These are phyloP conservation scores for Fusarium redolens DNA, from an alignment of 2,329 filamentous ascomycete genomes.

Conservation along the genomic window DNA sequence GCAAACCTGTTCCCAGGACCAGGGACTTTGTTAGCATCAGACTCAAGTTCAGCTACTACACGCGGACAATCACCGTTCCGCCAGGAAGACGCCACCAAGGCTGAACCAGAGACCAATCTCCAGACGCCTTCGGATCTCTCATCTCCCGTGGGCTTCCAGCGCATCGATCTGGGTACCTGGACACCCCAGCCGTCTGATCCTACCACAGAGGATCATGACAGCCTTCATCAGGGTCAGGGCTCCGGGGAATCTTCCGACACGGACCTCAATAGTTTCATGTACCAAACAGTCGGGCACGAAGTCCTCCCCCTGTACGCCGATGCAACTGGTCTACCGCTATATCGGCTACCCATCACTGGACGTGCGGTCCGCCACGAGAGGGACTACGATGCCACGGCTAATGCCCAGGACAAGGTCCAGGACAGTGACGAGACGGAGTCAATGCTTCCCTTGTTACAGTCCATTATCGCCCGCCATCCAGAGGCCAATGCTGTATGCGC, in stretches of 20 bases:
- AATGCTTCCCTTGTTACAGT: constrained; percentile 78
- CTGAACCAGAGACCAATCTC: constrained; percentile 6
- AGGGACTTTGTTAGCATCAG: constrained; percentile 11
- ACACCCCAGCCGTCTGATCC: constrained; percentile 20
- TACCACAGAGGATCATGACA: constrained; percentile 8
- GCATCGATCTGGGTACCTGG: constrained; percentile 39
- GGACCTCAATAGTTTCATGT: constrained; percentile 98
- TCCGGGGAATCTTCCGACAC: constrained; percentile 45
- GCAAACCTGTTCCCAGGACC: constrained; percentile 79
- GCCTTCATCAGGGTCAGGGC: constrained; percentile 6
- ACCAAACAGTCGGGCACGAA: constrained; percentile 94
- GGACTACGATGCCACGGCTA: constrained; percentile 68
- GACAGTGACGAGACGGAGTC: constrained; percentile 88
- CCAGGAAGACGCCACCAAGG: constrained; percentile 27
- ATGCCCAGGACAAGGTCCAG: constrained; percentile 24
- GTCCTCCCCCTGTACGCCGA: constrained; percentile 86
- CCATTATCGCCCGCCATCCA: constrained; percentile 76
- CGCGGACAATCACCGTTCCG: constrained; percentile 18
- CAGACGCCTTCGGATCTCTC: constrained; percentile 10
- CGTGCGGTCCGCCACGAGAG: constrained; percentile 75
- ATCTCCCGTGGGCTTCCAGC: constrained; percentile 36
- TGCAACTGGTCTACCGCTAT: constrained; percentile 84
- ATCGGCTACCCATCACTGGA: constrained; percentile 81
- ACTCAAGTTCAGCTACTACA: constrained; percentile 13
- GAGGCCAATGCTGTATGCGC: constrained; percentile 87